phyloP scores from a whole-genome alignment of 352 stramenopile genomes.

The Blastocystis sp. region DNA sequence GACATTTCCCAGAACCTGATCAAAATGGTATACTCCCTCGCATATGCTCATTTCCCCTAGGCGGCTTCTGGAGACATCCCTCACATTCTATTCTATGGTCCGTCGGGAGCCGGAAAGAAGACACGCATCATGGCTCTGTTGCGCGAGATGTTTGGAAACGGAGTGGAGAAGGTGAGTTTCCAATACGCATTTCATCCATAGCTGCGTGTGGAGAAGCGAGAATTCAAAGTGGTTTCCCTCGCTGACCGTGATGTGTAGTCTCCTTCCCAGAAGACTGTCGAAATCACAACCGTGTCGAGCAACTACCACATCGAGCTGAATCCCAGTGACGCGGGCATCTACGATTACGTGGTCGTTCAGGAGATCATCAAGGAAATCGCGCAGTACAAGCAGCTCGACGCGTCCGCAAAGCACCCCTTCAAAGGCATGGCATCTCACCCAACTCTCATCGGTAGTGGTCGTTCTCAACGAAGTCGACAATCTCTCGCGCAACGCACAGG shows the following conservation, averaged over 20 bases:
- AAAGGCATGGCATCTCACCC: slow-evolving; percentile 61
- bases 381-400: slow-evolving; percentile 72
- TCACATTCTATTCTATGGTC: slow-evolving; percentile 94
- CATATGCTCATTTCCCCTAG: neutral
- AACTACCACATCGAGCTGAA: slow-evolving; percentile 99
- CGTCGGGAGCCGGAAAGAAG: slow-evolving; percentile 91
- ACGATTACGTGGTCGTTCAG: slow-evolving; percentile 90
- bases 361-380: slow-evolving; percentile 99
- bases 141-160: slow-evolving; percentile 82
- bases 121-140: slow-evolving; percentile 90
- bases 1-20: slow-evolving; percentile 78
- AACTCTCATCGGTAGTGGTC: slow-evolving; percentile 74
- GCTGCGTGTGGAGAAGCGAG: slow-evolving; percentile 73
- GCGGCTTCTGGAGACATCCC: slow-evolving; percentile 71
- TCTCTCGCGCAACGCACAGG: slow-evolving; percentile 90
- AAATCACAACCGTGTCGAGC: slow-evolving; percentile 90
- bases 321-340: slow-evolving; percentile 85
- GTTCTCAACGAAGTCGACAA: slow-evolving; percentile 91
- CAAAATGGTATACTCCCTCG: slow-evolving; percentile 65
- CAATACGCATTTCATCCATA: slow-evolving; percentile 37
- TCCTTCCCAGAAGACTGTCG: slow-evolving; percentile 78
- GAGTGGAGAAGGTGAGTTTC: slow-evolving; percentile 76
- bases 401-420: slow-evolving; percentile 69
- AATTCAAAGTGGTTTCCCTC: slow-evolving; percentile 72
- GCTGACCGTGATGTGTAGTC: slow-evolving; percentile 59